phyloP scores from a whole-genome alignment of 2,329 filamentous ascomycete species.

The Falciphora oryzae region DNA sequence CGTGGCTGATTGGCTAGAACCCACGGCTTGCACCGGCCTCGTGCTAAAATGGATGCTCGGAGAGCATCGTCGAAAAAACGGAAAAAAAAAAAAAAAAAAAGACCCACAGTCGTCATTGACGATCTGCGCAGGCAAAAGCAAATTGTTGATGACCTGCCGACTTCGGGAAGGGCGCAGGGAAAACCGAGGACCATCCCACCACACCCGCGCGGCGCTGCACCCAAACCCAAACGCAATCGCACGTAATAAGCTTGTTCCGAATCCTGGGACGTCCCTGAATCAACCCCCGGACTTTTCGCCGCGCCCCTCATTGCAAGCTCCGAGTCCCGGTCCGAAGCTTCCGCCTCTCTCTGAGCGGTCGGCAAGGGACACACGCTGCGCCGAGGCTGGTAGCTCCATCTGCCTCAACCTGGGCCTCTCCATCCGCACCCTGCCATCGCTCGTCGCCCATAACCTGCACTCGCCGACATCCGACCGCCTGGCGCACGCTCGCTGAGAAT shows the following conservation, averaged over 20 bases:
- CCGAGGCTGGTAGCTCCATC: not conserved
- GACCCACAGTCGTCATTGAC: not conserved
- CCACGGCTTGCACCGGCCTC: not conserved
- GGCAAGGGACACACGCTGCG: not conserved
- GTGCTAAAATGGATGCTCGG: not conserved
- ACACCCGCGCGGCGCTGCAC: not conserved
- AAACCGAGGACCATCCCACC: not conserved
- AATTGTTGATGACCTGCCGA: not conserved
- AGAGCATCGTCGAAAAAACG: not conserved
- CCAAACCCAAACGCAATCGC: not conserved
- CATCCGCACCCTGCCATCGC: too few relatives aligned
- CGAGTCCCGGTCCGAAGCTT: not conserved
- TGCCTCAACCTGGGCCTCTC: not conserved
- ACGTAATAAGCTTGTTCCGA: not conserved
- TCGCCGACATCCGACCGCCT: not conserved
- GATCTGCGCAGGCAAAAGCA: not conserved
- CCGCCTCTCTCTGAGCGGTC: too few relatives aligned
- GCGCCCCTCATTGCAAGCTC: not conserved
- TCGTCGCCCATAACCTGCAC: not conserved
- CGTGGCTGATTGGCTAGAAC: not conserved
- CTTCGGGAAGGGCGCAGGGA: not conserved
- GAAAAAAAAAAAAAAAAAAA: not conserved
- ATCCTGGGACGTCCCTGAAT: not conserved
- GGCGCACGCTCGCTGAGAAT: constrained; percentile 13
- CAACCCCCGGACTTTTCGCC: not conserved